A percentile compares a stretch with the other conserved stretches of the same genome.
Conservation (phyloP, 495 filamentous ascomycete species). For the Annulohypoxylon maeteangense region DNA sequence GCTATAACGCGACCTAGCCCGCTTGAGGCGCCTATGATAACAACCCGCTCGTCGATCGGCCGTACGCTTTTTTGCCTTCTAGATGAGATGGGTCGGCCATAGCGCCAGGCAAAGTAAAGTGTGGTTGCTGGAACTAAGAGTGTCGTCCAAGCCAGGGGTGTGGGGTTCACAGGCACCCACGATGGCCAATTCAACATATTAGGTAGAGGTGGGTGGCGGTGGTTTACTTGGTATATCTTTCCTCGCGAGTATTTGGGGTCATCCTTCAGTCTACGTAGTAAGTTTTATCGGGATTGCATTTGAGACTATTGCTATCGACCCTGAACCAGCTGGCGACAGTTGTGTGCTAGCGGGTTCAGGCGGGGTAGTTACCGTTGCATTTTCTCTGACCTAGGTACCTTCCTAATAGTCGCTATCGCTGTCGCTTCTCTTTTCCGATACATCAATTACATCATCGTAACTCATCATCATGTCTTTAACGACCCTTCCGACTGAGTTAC, state of each 20-base stretch:
- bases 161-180: not conserved
- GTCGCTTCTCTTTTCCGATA: too few relatives aligned
- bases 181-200: conserved; percentile 18
- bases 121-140: conserved; percentile 4
- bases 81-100: not conserved
- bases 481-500: too few relatives aligned
- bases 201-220: too few relatives aligned
- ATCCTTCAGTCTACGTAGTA: not conserved
- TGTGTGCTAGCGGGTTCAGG: not conserved
- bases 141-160: not conserved
- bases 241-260: not conserved
- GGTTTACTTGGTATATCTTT: not conserved
- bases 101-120: conserved; percentile 11
- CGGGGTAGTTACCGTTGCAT: not conserved
- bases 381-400: too few relatives aligned
- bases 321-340: not conserved
- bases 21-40: conserved; percentile 48
- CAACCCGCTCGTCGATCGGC: conserved; percentile 41
- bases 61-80: conserved; percentile 15
- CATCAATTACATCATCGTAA: too few relatives aligned
- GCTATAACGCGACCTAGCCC: conserved; percentile 44
- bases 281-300: not conserved
- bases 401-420: too few relatives aligned
- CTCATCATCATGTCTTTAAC: too few relatives aligned
- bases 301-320: not conserved